phyloP scores from a whole-genome alignment of 306 rosid species.

The Quercus alba region DNA sequence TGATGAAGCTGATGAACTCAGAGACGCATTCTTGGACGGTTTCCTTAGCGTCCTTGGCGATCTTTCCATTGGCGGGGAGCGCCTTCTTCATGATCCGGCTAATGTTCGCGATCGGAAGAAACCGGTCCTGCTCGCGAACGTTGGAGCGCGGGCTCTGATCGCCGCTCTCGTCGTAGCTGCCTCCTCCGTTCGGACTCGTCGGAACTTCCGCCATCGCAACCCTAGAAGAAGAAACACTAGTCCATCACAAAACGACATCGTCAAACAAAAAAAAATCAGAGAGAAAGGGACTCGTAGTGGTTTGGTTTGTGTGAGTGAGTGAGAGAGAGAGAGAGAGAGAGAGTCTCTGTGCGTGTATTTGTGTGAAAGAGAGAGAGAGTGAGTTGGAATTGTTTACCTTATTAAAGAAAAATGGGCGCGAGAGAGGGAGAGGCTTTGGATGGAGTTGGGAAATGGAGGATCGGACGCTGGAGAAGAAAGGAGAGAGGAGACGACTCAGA shows the following conservation, averaged over 20 bases:
- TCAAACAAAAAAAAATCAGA: conserved; percentile 36
- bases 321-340: not conserved
- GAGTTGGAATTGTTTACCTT: too few species aligned
- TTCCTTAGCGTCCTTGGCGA: conserved; percentile 82
- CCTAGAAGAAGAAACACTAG: conserved; percentile 30
- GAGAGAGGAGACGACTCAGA: conserved; percentile 79
- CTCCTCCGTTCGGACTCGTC: conserved; percentile 83
- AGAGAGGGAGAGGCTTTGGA: conserved; percentile 47
- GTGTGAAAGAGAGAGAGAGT: not conserved
- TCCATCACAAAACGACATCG: conserved; percentile 16
- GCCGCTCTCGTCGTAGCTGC: conserved; percentile 75
- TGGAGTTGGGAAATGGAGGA: conserved; percentile 50
- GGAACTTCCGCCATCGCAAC: conserved; percentile 76
- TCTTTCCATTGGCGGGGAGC: conserved; percentile 89
- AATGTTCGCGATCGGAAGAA: conserved; percentile 86
- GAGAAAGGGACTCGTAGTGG: not conserved
- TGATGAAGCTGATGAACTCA: too few species aligned
- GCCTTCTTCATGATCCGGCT: conserved; percentile 98
- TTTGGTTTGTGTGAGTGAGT: not conserved
- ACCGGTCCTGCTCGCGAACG: conserved; percentile 83
- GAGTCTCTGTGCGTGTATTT: too few species aligned
- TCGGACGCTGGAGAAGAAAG: conserved; percentile 99
- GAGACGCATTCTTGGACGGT: too few species aligned
- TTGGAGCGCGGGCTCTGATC: conserved; percentile 90
- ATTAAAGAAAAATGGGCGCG: conserved; percentile 49